Base-by-base conservation (phyloP, 2,329 filamentous ascomycete species). In the Colletotrichum endophyticum region DNA sequence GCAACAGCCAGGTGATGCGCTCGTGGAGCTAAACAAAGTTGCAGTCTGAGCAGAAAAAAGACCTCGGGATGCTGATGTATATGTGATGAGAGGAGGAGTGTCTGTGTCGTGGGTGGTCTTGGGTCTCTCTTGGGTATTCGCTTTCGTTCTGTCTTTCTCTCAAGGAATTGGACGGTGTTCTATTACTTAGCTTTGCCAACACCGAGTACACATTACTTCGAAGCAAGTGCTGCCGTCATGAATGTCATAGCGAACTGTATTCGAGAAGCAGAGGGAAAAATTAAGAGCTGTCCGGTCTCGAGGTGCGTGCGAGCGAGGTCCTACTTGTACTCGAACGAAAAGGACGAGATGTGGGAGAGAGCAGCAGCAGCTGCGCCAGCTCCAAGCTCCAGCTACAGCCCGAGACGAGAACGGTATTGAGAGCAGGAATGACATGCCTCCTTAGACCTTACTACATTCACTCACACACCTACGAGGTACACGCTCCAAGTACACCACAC, bases 121-220 rank as follows among this genome's bases (percentile, higher is more conserved):
- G 16, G 27, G 59, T 62, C 27, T 67, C 64, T 68, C 25, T 15
- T 30, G 32, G 15, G 39, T 67, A 49, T 49, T 49, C 44, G 44
- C 44, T 49, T 49, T 49, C 44, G 44, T 49, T 49, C 44, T 49
- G 32, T 27, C 68, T 69, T 36, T 39, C 22, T 62, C 73, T 67
- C 39, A 39, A 68, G 36, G 69, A 57, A 67, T 59, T 39, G 57
- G 63, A 64, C 70, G 64, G 59, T 69, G 32, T 30, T 30, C 28
- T 76, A 69, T 49, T 68, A 73, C 64, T 57, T 68, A 73, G 63
- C 62, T 64, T 25, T 27, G 63, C 44, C 15, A 76, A 63, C 9
- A 64, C 73, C 27, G 22, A 73, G 66, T 69, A 73, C 39, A 73
- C 73, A 76, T 76, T 76, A 69, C 70, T 76, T 69, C 63, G n/a